Evolutionary conservation across 371 early-diverging fungal species (phyloP), one percentile per base, ranked within the genome.

Genomic region (Batkoa obscura): DNA sequence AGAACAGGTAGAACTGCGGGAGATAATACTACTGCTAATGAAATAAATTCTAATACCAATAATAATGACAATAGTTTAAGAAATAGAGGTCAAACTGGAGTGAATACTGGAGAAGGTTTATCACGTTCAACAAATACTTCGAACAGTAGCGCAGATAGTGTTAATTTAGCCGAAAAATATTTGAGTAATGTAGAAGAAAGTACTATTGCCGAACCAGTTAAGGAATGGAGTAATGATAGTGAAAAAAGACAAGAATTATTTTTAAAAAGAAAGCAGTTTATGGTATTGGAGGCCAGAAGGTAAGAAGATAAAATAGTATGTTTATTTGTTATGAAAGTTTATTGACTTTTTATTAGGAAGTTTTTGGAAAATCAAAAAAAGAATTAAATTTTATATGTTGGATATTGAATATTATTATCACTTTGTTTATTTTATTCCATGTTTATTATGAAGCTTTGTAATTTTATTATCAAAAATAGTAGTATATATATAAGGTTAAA

Each of bases 241-340:
- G 76, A 75, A 34, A 86, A 76, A 59, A 71, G 89, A 34, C 84
- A 86, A 58, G 77, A 81, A 34, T 75, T 78, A 39, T 72, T 91
- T 58, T 73, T 75, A 60, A 78, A 75, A 50, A 75, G 87, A 47
- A 91, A 91, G 66, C 89, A 88, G 62, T 80, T 74, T 60, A 89
- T 91, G 90, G 75, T 91, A 9, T 67, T 82, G 55, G 82, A 85
- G 66, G 91, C 91, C 33, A 78, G 88, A 66, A 79, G 78, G 82
- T 78, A 69, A 62, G 71, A 62, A 13, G 2, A 35, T 47, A 12
- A 9, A 33, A 13, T 32, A 49, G 23, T 17, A 6, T 3, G 8
- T 31, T n/a, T 4, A 10, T 52, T n/a, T 5, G 9, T 37, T n/a
- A 3, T 9, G 12, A 37, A 17, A 43, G 33, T 31, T 35, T 33